Conservation (phyloP, 768 basidiomycete species). For the Amanita rubescens region DNA sequence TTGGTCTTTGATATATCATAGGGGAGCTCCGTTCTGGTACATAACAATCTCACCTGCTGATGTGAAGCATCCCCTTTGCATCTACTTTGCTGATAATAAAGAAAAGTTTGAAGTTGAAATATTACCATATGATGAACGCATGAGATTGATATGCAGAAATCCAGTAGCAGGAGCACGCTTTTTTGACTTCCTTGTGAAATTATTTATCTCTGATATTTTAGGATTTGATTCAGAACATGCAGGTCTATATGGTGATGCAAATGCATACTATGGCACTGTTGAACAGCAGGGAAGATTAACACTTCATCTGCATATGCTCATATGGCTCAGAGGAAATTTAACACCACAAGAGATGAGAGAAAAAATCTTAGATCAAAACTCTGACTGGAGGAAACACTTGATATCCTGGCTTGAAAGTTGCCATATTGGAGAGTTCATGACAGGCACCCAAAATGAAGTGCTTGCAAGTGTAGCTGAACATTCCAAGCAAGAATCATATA, state of each 20-base stretch:
- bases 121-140: constrained; percentile 7
- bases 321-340: constrained; percentile 17
- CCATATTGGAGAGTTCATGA: neutral
- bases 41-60: constrained; percentile 27
- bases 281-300: constrained; percentile 24
- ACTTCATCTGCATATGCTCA: constrained; percentile 21
- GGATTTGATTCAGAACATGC: constrained; percentile 7
- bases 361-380: constrained; percentile 6
- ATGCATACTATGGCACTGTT: constrained; percentile 25
- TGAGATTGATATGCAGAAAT: too few relatives aligned
- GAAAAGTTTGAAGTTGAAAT: constrained; percentile 14
- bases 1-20: constrained; percentile 2
- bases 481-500: neutral
- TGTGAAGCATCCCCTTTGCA: constrained; percentile 20
- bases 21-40: constrained; percentile 26
- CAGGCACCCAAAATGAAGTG: neutral
- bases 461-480: neutral
- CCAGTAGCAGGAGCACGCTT: too few relatives aligned
- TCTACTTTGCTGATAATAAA: constrained; percentile 24
- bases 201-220: neutral
- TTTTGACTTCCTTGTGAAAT: neutral
- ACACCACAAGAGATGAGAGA: constrained; percentile 7
- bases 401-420: neutral
- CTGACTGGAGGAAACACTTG: constrained; percentile 2
- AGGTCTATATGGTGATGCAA: constrained; percentile 22